Base-by-base conservation (phyloP, 2,329 filamentous ascomycete genomes). In the Delphinella strobiligena region DNA sequence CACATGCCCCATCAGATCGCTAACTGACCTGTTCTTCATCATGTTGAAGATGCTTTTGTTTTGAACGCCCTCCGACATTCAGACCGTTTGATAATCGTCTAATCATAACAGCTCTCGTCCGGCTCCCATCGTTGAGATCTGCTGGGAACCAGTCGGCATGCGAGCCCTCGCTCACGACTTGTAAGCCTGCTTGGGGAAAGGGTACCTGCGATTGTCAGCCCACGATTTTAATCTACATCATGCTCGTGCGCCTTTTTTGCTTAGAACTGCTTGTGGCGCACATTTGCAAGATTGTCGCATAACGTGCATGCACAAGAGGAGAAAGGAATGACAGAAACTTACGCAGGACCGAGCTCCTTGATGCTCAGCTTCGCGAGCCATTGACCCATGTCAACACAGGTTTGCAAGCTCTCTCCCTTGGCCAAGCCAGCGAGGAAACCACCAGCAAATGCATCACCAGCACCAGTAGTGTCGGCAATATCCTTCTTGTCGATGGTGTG, bases 401-500 rank as follows among this genome's bases (percentile, higher is more conserved):
- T 76, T 53, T 82, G 79, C 37, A 98, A 72, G 40, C 76, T 61
- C 69, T 91, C 84, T 62, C 82, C 86, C 63, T 89, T 72, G 46
- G 94, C 80, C 48, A 96, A 71, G 58, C 88, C 91, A 38, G 91
- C 91, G 41, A 85, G 72, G 66, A 98, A 87, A 48, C 91, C 91
- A 58, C 87, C 91, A 43, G 91, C 89, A 56, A 98, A 98, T 38
- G 91, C 89, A 60, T 98, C 91, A 60, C 74, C 91, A 46, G 91
- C 91, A 59, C 91, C 91, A 60, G 89, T 96, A 62, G 89, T 96
- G 67, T 98, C 91, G 63, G 82, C 82, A 66, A 98, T 96, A 66
- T 83, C 69, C 37, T 75, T 72, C 60, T 74, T 69, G 50, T 75
- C 70, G 54, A 98, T 89, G 52, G 76, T 71, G 60, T 84, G 85